These are phyloP conservation scores for Chalciporus piperatus DNA, from an alignment of 768 basidiomycete species.

Conservation along the genomic window DNA sequence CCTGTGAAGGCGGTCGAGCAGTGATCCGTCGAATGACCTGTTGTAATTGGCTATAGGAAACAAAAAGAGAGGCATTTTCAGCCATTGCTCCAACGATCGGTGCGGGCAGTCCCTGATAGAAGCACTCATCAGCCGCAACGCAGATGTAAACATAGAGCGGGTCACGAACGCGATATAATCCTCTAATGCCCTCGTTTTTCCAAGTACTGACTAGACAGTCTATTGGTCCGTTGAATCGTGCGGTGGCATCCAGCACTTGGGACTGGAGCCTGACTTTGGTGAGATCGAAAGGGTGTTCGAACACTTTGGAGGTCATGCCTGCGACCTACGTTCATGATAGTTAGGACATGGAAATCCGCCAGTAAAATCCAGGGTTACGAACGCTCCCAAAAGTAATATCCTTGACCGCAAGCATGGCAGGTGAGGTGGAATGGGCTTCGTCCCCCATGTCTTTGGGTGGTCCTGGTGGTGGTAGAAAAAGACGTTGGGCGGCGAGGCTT, in stretches of 20 bases:
- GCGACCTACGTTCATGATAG: slow-evolving; percentile 50
- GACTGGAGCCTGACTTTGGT: slow-evolving; percentile 93
- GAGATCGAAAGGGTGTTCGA: slow-evolving; percentile 95
- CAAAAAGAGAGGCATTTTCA: slow-evolving; percentile 86
- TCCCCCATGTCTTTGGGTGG: slow-evolving; percentile 22
- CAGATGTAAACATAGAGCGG: neutral
- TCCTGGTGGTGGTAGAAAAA: neutral
- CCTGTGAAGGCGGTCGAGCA: slow-evolving; percentile 33
- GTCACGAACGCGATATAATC: slow-evolving; percentile 77
- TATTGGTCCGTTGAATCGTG: slow-evolving; percentile 78
- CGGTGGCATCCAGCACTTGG: slow-evolving; percentile 71
- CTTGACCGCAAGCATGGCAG: slow-evolving; percentile 32
- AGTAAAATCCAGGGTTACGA: slow-evolving; percentile 20
- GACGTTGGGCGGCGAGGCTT: neutral
- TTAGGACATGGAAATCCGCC: neutral
- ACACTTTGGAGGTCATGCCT: slow-evolving; percentile 80
- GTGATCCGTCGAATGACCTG: slow-evolving; percentile 48
- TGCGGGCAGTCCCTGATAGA: slow-evolving; percentile 78
- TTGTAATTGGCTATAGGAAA: slow-evolving; percentile 80
- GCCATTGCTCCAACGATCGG: slow-evolving; percentile 90
- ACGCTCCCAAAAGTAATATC: slow-evolving; percentile 61
- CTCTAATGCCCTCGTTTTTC: slow-evolving; percentile 75
- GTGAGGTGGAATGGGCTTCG: slow-evolving; percentile 14
- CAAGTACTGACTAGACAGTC: slow-evolving; percentile 86
- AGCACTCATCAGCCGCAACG: slow-evolving; percentile 1